Base-by-base conservation (phyloP, 768 basidiomycete species). In the Cystobasidiopsis lactophilus region DNA sequence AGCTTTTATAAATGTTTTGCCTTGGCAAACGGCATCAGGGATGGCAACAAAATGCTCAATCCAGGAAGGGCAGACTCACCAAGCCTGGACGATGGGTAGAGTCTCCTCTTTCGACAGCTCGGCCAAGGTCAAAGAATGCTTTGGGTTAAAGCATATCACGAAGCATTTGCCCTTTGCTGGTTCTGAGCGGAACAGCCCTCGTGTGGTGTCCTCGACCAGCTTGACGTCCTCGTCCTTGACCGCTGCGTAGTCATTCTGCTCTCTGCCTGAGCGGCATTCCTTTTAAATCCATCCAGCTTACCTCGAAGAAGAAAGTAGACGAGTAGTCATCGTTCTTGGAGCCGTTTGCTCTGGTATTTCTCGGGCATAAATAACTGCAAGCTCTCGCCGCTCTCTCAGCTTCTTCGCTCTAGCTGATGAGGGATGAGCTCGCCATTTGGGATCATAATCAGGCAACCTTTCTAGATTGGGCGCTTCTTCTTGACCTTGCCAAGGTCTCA, bases 401-500 rank as follows among this genome's bases (percentile, higher is more conserved):
- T n/a, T n/a, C n/a, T n/a, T n/a, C n/a, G n/a, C n/a, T n/a, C n/a
- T n/a, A 51, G 64, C 65, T 50, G 52, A 60, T n/a, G 45, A 31
- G 24, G 29, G 14, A 31, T 27, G 30, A 7, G 31, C 2, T 56
- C 53, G 21, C 51, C 60, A 27, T 38, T 56, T 55, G 18, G 74
- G 73, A 60, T 86, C 84, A 59, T 84, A 75, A 40, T 71, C 57
- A 0, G 78, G 79, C 3, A 81, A 70, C 33, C 68, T 63, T 5
- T 68, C 61, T 1, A 70, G 44, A 53, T 77, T 73, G 0, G 78
- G 72, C 1, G 76, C 65, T 57, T 91, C 86, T 1, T 77, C 76
- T 64, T 89, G 84, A 29, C 86, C 86, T 38, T 78, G 73, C 88
- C 88, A 93, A 14, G 88, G 88, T 19, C 88, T 77, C 61, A 82